Base-by-base conservation (phyloP, 2,329 filamentous ascomycete genomes). In the Sordariomycetes sp. region DNA sequence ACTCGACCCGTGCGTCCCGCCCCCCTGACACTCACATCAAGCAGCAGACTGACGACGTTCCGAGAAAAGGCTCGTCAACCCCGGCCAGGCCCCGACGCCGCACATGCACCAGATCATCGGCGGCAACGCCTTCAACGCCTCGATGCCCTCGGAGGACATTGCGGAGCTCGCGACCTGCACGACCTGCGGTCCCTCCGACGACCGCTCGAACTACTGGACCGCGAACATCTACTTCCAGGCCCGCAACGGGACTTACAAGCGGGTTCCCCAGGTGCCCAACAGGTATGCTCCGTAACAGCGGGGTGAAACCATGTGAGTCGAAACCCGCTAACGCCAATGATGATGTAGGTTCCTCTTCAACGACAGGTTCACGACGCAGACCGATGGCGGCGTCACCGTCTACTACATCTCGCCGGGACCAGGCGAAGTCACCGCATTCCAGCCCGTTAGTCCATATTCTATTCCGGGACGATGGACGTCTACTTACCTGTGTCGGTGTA, bases 21-120 rank as follows among this genome's bases (percentile, higher is more conserved):
- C n/a, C n/a, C n/a, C n/a, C 28, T 32, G 28, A 32, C 28, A 32
- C 28, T 32, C 4, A 32, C 8, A 32, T 32, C 28, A 32, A 32
- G 28, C 28, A 32, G 4, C 4, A 32, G 28, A 32, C 28, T 32
- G 28, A 32, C 28, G 28, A 32, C 8, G 28, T 32, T 4, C 28
- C 28, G 28, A n/a, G n/a, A 4, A 32, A 32, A 40, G 37, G 32
- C 60, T 67, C 3, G 65, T 67, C 20, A 60, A 61, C 51, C 65
- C 65, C 14, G 79, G 79, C 4, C 59, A 60, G 3, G 71, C 76
- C 4, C 76, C 78, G 8, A 72, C 78, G 5, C 66, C 68, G 22
- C 80, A 83, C 67, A 72, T 79, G 6, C 81, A 83, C 65, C 79
- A 76, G 48, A 75, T 83, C 59, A 73, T 77, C 61, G 79, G 74